These are phyloP conservation scores for Podila minutissima DNA, from an alignment of 192 early-diverging fungal genomes.

Conservation along the genomic window DNA sequence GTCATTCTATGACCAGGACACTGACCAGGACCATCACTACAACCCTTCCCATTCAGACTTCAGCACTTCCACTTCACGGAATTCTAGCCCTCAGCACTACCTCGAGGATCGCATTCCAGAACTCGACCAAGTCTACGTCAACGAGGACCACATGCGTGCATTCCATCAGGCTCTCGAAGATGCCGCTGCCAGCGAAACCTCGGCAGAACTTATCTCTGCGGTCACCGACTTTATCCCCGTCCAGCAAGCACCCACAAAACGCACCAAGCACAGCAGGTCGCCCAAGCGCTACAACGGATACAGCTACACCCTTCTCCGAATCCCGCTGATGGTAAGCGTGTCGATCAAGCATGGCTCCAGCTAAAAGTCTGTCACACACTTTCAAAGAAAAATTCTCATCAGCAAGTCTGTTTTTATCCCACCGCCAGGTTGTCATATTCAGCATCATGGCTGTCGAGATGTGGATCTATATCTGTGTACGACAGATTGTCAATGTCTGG, in stretches of 20 bases:
- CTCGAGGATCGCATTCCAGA: conserved; percentile 31
- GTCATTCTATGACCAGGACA: background rate
- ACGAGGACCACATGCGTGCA: conserved; percentile 58
- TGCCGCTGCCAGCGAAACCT: conserved; percentile 50
- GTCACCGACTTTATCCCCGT: conserved; percentile 62
- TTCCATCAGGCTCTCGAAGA: conserved; percentile 57
- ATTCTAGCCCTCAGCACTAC: conserved; percentile 20
- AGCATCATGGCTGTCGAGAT: conserved; percentile 70
- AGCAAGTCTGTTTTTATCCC: background rate
- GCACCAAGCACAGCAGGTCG: conserved; percentile 24
- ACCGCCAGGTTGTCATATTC: conserved; percentile 58
- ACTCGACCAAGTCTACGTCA: conserved; percentile 53
- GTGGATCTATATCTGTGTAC: conserved; percentile 63
- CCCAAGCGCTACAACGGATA: conserved; percentile 47
- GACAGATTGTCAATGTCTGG: conserved; percentile 71
- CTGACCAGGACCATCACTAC: conserved; percentile 8
- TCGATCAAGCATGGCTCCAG: background rate
- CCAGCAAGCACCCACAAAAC: conserved; percentile 37
- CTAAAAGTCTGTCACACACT: too few relatives aligned
- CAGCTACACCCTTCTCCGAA: conserved; percentile 60
- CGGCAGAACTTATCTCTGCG: conserved; percentile 63
- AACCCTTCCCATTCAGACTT: conserved; percentile 32
- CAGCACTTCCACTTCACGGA: conserved; percentile 30
- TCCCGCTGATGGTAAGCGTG: conserved; percentile 62
- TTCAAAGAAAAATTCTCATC: background rate